phyloP scores from a whole-genome alignment of 108 stramenopile species.

The Nitzschia sp. region DNA sequence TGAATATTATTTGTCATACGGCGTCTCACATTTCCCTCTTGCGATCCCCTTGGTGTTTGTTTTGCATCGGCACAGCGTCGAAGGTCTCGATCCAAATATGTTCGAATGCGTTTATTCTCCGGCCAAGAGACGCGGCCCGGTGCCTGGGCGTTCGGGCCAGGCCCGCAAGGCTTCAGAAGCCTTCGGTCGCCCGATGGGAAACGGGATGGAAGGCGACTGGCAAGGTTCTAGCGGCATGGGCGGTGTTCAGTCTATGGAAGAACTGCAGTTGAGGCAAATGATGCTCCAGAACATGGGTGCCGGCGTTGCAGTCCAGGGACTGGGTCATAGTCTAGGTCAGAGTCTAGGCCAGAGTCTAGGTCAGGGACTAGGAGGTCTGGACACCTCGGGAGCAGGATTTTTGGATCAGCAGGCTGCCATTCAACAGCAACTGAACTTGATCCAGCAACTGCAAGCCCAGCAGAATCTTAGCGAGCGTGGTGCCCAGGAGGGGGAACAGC shows the following conservation, averaged over 20 bases:
- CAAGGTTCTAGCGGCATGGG: neutral
- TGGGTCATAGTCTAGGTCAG: too few species aligned
- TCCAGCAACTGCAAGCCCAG: conserved; percentile 49
- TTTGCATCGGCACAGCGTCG: conserved; percentile 41
- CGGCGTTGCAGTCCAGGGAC: conserved; percentile 4
- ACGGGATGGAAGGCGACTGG: conserved; percentile 13
- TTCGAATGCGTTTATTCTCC: conserved; percentile 79
- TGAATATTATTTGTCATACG: neutral
- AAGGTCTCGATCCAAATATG: conserved; percentile 43
- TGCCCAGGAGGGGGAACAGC: conserved; percentile 15
- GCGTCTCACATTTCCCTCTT: neutral
- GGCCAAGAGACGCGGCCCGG: conserved; percentile 80
- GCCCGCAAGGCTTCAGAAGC: conserved; percentile 38
- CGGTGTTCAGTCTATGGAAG: conserved; percentile 32
- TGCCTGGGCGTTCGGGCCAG: conserved; percentile 57
- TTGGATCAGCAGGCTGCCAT: conserved; percentile 35
- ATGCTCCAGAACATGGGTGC: conserved; percentile 33
- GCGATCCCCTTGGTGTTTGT: neutral
- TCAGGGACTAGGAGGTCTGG: conserved; percentile 16
- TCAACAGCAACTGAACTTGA: conserved; percentile 47
- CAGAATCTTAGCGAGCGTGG: conserved; percentile 45
- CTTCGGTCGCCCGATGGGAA: conserved; percentile 19
- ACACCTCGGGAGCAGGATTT: conserved; percentile 20
- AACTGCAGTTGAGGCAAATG: conserved; percentile 40
- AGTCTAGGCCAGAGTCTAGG: too few species aligned